A percentile compares a stretch with the other conserved stretches of the same genome.
These are phyloP conservation scores for Gnomoniopsis smithogilvyi DNA, from an alignment of 2,329 filamentous ascomycete genomes.

Conservation along the genomic window DNA sequence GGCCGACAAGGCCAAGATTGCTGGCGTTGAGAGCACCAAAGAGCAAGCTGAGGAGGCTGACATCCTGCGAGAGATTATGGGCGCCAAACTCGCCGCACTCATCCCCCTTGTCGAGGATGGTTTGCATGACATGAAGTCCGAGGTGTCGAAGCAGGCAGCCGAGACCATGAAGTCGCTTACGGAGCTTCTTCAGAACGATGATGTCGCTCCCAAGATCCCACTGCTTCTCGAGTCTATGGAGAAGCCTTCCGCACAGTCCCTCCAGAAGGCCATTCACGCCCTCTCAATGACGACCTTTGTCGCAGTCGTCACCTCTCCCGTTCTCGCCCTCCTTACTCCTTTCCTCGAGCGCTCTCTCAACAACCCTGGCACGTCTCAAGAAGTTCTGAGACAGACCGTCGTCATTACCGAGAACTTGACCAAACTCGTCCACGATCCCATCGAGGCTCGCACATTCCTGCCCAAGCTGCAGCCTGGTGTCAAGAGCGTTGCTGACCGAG, in stretches of 20 bases:
- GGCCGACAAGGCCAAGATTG: constrained; percentile 81
- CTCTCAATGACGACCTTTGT: constrained; percentile 99
- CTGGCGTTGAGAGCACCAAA: constrained; percentile 70
- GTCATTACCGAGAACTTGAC: constrained; percentile 98
- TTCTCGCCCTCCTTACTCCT: constrained; percentile 89
- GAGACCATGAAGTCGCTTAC: constrained; percentile 91
- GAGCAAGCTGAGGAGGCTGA: constrained; percentile 88
- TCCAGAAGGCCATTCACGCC: constrained; percentile 95
- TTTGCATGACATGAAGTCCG: constrained; percentile 90
- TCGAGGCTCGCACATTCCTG: constrained; percentile 91
- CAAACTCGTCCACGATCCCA: constrained; percentile 91
- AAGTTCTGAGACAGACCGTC: constrained; percentile 91
- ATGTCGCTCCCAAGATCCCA: constrained; percentile 88
- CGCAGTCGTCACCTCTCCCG: constrained; percentile 90
- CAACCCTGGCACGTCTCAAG: constrained; percentile 84
- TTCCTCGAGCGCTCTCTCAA: constrained; percentile 93
- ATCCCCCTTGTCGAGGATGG: constrained; percentile 89
- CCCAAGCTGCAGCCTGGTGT: constrained; percentile 94
- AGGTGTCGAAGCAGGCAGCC: constrained; percentile 84
- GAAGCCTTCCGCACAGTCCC: constrained; percentile 80
- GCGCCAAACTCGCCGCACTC: constrained; percentile 76
- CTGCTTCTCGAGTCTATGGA: constrained; percentile 94
- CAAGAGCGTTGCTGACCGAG: constrained; percentile 80
- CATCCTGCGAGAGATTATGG: constrained; percentile 85
- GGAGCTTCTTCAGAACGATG: constrained; percentile 90